These are phyloP conservation scores for Chlorella sp. DNA, from an alignment of 139 green algal genomes.

Conservation along the genomic window DNA sequence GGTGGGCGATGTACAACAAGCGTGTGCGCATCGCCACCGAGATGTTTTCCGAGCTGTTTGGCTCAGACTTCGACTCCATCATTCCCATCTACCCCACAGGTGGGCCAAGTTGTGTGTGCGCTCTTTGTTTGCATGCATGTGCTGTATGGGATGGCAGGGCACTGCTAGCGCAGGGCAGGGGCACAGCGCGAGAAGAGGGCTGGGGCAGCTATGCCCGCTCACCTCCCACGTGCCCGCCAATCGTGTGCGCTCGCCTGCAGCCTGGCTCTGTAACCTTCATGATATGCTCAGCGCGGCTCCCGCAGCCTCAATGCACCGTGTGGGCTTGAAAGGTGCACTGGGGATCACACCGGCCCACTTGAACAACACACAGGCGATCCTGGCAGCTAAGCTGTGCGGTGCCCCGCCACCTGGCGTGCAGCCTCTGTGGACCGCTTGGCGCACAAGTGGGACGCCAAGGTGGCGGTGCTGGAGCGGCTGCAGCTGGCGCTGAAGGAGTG, in stretches of 20 bases:
- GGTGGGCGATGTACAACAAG: slow-evolving; percentile 54
- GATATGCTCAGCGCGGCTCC: too few species aligned
- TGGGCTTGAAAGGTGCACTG: not conserved
- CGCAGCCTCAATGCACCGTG: slow-evolving; percentile 26
- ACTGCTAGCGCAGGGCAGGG: too few species aligned
- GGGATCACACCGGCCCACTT: not conserved
- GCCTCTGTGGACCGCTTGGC: slow-evolving; percentile 41
- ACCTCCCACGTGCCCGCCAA: not conserved
- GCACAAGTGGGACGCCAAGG: slow-evolving; percentile 40
- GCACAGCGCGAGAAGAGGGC: too few species aligned
- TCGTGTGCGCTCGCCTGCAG: not conserved
- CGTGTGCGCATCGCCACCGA: slow-evolving; percentile 46
- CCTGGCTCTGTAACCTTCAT: too few species aligned
- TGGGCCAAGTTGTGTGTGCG: not conserved
- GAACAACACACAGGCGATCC: not conserved
- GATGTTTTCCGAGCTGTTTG: slow-evolving; percentile 52
- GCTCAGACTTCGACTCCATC: slow-evolving; percentile 49
- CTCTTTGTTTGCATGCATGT: too few species aligned
- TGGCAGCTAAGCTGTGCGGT: too few species aligned
- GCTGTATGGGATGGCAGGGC: too few species aligned
- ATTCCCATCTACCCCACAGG: slow-evolving; percentile 54
- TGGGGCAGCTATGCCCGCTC: not conserved
- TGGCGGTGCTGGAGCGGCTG: slow-evolving; percentile 41
- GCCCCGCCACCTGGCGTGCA: not conserved
- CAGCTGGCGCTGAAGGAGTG: slow-evolving; percentile 4